Conservation (phyloP, 371 early-diverging fungal species). For the Zancudomyces culisetae region DNA sequence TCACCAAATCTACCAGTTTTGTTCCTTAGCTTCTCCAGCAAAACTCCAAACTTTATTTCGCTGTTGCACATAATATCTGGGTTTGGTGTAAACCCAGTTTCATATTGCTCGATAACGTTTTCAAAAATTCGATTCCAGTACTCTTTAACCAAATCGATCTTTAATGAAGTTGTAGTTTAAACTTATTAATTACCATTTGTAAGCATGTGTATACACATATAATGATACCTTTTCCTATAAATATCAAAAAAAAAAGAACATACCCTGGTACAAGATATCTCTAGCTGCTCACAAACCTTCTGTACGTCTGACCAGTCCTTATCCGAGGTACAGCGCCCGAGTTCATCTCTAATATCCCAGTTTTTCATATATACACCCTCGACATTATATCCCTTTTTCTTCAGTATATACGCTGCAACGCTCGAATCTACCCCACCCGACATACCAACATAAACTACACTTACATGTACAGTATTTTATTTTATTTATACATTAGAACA, state of each 20-base stretch:
- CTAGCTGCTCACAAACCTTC: constrained; percentile 36
- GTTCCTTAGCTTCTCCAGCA: constrained; percentile 23
- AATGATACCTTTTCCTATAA: too few relatives aligned
- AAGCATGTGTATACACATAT: too few relatives aligned
- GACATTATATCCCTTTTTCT: constrained; percentile 34
- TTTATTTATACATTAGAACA: not conserved
- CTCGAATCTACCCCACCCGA: constrained; percentile 87
- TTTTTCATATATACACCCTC: constrained; percentile 82
- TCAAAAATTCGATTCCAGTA: constrained; percentile 85
- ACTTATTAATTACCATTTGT: too few relatives aligned
- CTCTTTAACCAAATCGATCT: constrained; percentile 61
- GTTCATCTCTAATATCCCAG: constrained; percentile 74
- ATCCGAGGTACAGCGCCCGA: constrained; percentile 55
- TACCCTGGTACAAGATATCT: constrained; percentile 38
- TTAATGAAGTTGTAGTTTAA: too few relatives aligned
- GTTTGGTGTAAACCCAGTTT: constrained; percentile 66
- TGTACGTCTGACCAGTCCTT: constrained; percentile 73
- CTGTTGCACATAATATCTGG: constrained; percentile 82
- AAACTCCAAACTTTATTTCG: constrained; percentile 77
- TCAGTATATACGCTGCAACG: constrained; percentile 56
- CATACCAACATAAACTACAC: constrained; percentile 52
- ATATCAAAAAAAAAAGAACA: not conserved
- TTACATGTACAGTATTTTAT: not conserved
- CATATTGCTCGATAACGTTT: constrained; percentile 46
- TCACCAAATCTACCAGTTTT: constrained; percentile 8